Evolutionary conservation across 1,139 yeast genomes (phyloP), one percentile per base, ranked within the genome.

Genomic region (Yamadazyma mexicana): DNA sequence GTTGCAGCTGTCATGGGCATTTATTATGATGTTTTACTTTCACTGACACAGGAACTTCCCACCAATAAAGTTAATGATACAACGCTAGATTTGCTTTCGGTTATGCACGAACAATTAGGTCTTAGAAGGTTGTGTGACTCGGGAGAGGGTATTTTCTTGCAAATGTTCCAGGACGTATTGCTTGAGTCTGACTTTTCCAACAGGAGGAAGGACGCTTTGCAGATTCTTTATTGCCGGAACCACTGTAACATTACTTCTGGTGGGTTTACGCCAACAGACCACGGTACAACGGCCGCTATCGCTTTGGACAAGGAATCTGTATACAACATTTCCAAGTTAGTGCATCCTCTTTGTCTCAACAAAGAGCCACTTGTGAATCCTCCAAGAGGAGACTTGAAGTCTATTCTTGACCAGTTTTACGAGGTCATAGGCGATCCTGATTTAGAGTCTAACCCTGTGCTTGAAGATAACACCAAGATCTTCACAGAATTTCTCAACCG

Each of bases 101-200:
- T 74, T 9, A 59, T 88, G 2, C 99, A 92, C 56, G 81, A 79
- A 10, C 84, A 87, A 37, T 60, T 89, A 7, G 97, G 97, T 0
- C 56, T 65, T 2, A 65, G 88, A 32, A 74, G 77, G 7, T 75
- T 84, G 42, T 92, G 98, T 63, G 83, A 80, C 40, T 62, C 79
- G 6, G 74, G 83, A 0, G 59, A 73, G 30, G 94, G 95, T 0
- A 58, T 69, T 4, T 81, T 89, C 46, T 64, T 92, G 34, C 70
- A 70, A 23, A 62, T 85, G 33, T 67, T 83, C 1, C 84, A 88
- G 49, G 69, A 69, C 14, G 68, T 76, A 15, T 62, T 88, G 18
- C 63, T 80, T 5, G 53, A 64, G 1, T 61, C 75, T 20, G 64
- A 72, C 7, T 64, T 75, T 52, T 51, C 56, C 2, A 35, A 39